Conservation (phyloP, 352 stramenopile genomes). For the Globisporangium radiosum region DNA sequence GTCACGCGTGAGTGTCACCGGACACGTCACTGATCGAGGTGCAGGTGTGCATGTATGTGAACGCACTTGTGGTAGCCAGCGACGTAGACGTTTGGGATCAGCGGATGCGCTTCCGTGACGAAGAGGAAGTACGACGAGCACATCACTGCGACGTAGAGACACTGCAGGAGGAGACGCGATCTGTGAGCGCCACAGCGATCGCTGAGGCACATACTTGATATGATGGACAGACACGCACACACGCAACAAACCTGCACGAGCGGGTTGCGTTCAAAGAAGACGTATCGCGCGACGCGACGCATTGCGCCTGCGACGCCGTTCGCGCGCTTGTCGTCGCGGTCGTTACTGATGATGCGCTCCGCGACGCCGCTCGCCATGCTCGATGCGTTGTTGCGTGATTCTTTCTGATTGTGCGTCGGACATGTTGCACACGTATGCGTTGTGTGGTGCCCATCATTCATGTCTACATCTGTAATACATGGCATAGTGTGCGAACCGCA, state of each 20-base stretch:
- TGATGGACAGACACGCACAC: neutral
- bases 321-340: neutral
- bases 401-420: neutral
- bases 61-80: conserved; percentile 52
- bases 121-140: conserved; percentile 61
- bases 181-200: neutral
- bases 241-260: conserved; percentile 43
- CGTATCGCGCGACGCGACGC: conserved; percentile 40
- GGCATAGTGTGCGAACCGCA: too few relatives aligned
- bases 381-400: neutral
- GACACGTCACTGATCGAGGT: neutral
- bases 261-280: conserved; percentile 61
- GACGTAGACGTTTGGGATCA: conserved; percentile 61
- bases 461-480: too few relatives aligned
- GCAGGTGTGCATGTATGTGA: neutral
- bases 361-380: neutral
- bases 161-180: neutral
- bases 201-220: neutral
- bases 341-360: neutral
- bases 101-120: conserved; percentile 49
- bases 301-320: conserved; percentile 15
- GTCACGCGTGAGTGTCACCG: neutral
- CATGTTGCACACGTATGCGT: neutral
- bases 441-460: too few relatives aligned
- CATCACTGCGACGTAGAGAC: conserved; percentile 80